A percentile compares a stretch with the other conserved stretches of the same genome.
phyloP scores from a whole-genome alignment of 2,329 filamentous ascomycete species.

The Diaporthe batatas region DNA sequence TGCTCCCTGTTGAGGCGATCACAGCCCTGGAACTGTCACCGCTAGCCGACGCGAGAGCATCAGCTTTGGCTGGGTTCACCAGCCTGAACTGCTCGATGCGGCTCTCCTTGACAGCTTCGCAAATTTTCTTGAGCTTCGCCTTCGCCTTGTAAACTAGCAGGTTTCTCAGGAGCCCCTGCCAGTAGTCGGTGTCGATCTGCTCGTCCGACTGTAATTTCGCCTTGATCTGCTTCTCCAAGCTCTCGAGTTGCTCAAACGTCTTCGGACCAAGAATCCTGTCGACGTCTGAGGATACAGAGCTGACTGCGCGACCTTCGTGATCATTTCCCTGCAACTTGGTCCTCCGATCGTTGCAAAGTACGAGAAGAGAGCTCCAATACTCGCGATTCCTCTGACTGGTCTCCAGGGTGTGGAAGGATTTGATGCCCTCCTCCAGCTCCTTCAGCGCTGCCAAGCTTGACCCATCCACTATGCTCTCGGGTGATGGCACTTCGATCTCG shows the following conservation, averaged over 20 bases:
- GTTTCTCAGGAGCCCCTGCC: conserved; percentile 91
- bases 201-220: conserved; percentile 89
- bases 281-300: conserved; percentile 87
- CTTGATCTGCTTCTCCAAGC: conserved; percentile 87
- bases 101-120: conserved; percentile 79
- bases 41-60: conserved; percentile 50
- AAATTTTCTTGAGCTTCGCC: conserved; percentile 84
- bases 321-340: conserved; percentile 73
- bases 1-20: conserved; percentile 55
- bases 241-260: conserved; percentile 86
- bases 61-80: conserved; percentile 77
- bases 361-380: conserved; percentile 93
- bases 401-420: conserved; percentile 84
- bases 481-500: conserved; percentile 81
- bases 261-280: conserved; percentile 90
- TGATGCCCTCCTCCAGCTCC: conserved; percentile 86
- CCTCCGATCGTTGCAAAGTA: conserved; percentile 82
- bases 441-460: conserved; percentile 75
- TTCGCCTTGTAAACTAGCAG: conserved; percentile 93
- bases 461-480: conserved; percentile 83
- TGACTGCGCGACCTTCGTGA: conserved; percentile 80
- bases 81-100: conserved; percentile 75
- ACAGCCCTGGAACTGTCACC: conserved; percentile 48
- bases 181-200: conserved; percentile 96
- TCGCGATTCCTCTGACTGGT: conserved; percentile 81